A percentile compares a stretch with the other conserved stretches of the same genome.
Evolutionary conservation across 257 asterid genomes (phyloP).

Genomic region (Solanum bulbocastanum): DNA sequence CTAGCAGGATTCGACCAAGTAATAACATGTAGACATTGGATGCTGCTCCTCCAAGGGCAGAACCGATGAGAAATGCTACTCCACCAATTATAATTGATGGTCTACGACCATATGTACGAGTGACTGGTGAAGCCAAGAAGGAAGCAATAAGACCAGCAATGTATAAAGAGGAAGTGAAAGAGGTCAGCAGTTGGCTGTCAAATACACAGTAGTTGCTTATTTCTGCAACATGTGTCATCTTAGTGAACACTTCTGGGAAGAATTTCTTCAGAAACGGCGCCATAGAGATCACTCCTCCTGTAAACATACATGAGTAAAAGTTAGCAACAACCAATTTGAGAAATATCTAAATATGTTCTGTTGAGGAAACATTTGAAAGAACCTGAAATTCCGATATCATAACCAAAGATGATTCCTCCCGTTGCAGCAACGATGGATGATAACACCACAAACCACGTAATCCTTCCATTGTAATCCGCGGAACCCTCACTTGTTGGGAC

Average conservation of each 20-base stretch:
- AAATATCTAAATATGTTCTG: neutral
- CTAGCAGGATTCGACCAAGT: slow-evolving; percentile 38
- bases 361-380: neutral
- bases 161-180: slow-evolving; percentile 45
- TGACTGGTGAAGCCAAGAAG: slow-evolving; percentile 34
- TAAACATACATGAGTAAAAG: neutral
- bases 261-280: slow-evolving; percentile 37
- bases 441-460: slow-evolving; percentile 16
- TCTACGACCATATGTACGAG: slow-evolving; percentile 38
- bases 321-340: neutral
- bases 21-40: slow-evolving; percentile 34
- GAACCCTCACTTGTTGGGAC: neutral
- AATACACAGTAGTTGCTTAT: slow-evolving; percentile 47
- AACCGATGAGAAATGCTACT: slow-evolving; percentile 27
- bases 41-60: slow-evolving; percentile 39
- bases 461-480: slow-evolving; percentile 10
- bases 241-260: slow-evolving; percentile 27
- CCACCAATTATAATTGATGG: slow-evolving; percentile 41
- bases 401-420: slow-evolving; percentile 26
- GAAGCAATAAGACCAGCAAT: slow-evolving; percentile 46
- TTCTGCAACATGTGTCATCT: slow-evolving; percentile 15
- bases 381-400: slow-evolving; percentile 31
- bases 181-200: slow-evolving; percentile 38
- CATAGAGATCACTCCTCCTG: slow-evolving; percentile 57
- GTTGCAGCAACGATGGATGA: slow-evolving; percentile 21